A percentile compares a stretch with the other conserved stretches of the same genome.
Evolutionary conservation across 1,284 basidiomycete genomes (phyloP).

Genomic region (Trametes sp.): DNA sequence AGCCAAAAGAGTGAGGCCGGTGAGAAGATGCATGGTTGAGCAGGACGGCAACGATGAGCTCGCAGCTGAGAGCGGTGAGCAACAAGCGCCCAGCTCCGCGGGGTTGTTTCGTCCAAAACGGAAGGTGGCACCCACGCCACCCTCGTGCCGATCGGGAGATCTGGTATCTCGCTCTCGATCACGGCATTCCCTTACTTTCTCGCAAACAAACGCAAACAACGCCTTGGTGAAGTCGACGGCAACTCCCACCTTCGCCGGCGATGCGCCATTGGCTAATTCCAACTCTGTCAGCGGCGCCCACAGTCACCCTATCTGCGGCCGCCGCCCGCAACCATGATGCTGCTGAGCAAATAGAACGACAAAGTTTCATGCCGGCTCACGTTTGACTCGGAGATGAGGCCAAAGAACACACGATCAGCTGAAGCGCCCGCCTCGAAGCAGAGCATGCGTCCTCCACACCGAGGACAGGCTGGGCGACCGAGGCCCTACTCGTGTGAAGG

Average conservation of each 20-base stretch:
- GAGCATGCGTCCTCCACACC: neutral
- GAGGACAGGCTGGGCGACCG: too few species aligned
- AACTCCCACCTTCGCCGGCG: neutral
- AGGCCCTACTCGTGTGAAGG: too few species aligned
- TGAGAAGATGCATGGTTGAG: conserved; percentile 43
- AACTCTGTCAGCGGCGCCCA: neutral
- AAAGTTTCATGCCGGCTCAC: neutral
- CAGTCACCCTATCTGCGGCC: too few species aligned
- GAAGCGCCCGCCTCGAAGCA: too few species aligned
- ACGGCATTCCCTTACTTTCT: neutral
- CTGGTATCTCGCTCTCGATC: neutral
- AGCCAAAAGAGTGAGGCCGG: conserved; percentile 47
- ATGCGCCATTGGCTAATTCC: neutral
- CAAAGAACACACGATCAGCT: too few species aligned
- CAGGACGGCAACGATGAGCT: conserved; percentile 4
- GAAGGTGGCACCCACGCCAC: conserved; percentile 18
- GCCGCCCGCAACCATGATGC: neutral
- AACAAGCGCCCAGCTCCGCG: conserved; percentile 13
- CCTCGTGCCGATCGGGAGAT: conserved; percentile 1
- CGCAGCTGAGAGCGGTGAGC: neutral
- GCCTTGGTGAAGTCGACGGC: neutral
- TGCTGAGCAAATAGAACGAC: neutral
- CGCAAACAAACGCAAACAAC: neutral
- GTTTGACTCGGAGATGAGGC: too few species aligned
- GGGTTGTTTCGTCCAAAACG: neutral